Evolutionary conservation across 345 rosid species (phyloP).

Genomic region (Dipteronia dyeriana): DNA sequence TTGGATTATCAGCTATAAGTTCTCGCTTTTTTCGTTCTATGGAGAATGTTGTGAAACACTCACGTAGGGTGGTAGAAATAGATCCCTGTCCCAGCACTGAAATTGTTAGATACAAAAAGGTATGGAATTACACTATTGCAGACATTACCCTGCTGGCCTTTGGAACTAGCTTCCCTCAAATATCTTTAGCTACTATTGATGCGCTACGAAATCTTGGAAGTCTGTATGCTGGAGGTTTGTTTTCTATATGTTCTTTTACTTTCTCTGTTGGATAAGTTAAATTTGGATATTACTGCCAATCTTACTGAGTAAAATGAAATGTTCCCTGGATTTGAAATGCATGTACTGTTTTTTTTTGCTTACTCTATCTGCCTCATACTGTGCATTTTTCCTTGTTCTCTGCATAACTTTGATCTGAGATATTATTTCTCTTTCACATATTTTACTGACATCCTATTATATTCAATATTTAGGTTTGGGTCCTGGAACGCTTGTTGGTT

Average conservation of each 20-base stretch:
- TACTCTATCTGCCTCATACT: not conserved
- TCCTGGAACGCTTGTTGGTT: slow-evolving; percentile 98
- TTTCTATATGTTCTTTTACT: slow-evolving; percentile 4
- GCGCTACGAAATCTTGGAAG: slow-evolving; percentile 73
- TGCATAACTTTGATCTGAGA: not conserved
- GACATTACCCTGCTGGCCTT: slow-evolving; percentile 86
- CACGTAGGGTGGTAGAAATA: slow-evolving; percentile 64
- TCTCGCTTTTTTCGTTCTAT: slow-evolving; percentile 79
- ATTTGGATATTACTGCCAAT: slow-evolving; percentile 4
- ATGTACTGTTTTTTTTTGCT: not conserved
- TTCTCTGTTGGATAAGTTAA: not conserved
- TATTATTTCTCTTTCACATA: not conserved
- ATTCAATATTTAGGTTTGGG: slow-evolving; percentile 63
- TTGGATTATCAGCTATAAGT: slow-evolving; percentile 87
- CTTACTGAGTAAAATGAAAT: not conserved
- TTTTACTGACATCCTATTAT: slow-evolving; percentile 7
- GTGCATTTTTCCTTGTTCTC: not conserved
- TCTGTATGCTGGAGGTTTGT: slow-evolving; percentile 82
- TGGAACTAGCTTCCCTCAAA: slow-evolving; percentile 97
- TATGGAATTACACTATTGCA: slow-evolving; percentile 90
- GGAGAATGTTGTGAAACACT: slow-evolving; percentile 92
- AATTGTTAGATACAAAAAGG: slow-evolving; percentile 61
- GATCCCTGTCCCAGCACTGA: slow-evolving; percentile 60
- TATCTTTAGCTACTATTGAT: slow-evolving; percentile 88
- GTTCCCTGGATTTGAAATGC: not conserved